These are phyloP conservation scores for Musa itinerans DNA, from an alignment of 176 grass and related monocot species.

Conservation along the genomic window DNA sequence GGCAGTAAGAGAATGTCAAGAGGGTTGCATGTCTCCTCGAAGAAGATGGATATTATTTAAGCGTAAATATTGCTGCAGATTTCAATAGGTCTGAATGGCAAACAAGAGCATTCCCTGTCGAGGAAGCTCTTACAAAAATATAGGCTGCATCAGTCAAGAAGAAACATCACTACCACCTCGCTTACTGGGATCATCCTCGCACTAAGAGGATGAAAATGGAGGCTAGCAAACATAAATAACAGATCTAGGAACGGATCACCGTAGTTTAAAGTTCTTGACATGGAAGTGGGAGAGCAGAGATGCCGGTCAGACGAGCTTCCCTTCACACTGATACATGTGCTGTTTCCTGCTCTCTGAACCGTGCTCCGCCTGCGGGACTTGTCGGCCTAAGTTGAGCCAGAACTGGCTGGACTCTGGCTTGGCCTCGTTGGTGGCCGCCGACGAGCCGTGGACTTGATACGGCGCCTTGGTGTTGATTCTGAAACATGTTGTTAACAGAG, in stretches of 20 bases:
- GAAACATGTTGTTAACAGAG: neutral
- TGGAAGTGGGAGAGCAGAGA: too few relatives aligned
- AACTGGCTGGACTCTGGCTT: neutral
- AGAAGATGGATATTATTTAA: too few relatives aligned
- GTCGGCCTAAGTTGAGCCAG: neutral
- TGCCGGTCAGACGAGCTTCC: too few relatives aligned
- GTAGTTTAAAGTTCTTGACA: too few relatives aligned
- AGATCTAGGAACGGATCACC: too few relatives aligned
- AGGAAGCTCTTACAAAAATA: neutral
- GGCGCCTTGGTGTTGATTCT: conserved; percentile 17
- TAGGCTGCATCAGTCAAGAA: neutral
- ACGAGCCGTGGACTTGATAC: neutral
- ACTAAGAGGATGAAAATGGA: too few relatives aligned
- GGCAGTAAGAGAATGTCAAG: too few relatives aligned
- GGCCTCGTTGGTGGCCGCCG: neutral
- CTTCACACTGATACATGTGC: neutral
- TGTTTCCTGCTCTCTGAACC: neutral
- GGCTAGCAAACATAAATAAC: too few relatives aligned
- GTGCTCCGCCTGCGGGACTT: neutral
- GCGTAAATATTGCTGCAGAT: too few relatives aligned
- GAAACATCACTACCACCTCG: too few relatives aligned
- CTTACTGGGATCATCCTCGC: too few relatives aligned
- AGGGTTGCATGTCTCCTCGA: too few relatives aligned
- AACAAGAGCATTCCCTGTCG: neutral
- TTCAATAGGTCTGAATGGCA: neutral